Evolutionary conservation across 2,329 filamentous ascomycete species (phyloP), one percentile per base, ranked within the genome.

Genomic region (Domatiomyces globalis): DNA sequence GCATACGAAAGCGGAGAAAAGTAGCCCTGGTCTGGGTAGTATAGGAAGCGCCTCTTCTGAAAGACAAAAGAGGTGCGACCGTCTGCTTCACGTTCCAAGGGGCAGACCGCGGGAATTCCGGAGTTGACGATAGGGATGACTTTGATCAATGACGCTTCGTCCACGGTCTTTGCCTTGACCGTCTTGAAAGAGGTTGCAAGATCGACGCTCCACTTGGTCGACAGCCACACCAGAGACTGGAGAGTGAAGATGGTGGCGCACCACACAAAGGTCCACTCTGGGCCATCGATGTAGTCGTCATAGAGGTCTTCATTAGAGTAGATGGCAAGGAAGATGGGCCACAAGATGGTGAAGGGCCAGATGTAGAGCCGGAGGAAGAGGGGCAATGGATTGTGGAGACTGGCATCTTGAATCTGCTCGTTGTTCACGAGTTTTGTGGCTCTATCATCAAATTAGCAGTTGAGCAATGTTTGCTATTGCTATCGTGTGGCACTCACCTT

Each of bases 231-330:
- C 57, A 98, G 77, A 57, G 86, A 82, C 73, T 98, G 94, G 51
- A 84, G 64, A 9, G 89, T 95, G 66, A 94, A 76, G 65, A 98
- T 95, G 60, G 81, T 77, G 62, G 85, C 90, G 59, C 84, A 79
- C 82, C 87, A 98, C 56, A 98, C 87, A 66, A 95, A 94, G 0
- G 94, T 96, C 90, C 92, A 98, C 75, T 98, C 92, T 61, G 85
- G 82, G n/a, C 84, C 89, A 62, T 85, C 80, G 58, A 98, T 94
- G 72, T 96, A 83, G 65, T 83, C 84, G 59, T 94, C 84, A 69
- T 98, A 98, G 59, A 86, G 81, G 50, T 87, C 83, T 55, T 81
- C 75, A 19, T 81, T 84, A 50, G 94, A 80, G 67, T 95, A 96
- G 69, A 89, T 81, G 66, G 85, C 80, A 58, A 95, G 79, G 70